A percentile compares a stretch with the other conserved stretches of the same genome.
Evolutionary conservation across 116 monocot species (phyloP).

Genomic region (Posidonia oceanica): DNA sequence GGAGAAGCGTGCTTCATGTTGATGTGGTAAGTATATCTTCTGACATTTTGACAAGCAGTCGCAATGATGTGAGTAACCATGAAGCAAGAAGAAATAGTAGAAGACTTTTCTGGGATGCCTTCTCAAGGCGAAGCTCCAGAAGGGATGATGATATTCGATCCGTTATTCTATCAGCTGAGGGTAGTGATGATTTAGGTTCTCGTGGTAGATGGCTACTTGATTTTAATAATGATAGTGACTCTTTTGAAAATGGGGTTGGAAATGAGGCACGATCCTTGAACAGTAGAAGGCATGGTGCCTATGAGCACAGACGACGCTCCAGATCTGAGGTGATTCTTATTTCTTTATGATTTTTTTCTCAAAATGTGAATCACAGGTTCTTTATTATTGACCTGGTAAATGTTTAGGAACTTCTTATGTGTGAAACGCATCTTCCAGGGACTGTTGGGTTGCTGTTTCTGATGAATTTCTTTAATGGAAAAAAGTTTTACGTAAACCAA

Average conservation of each 20-base stretch:
- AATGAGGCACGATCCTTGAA: slow-evolving; percentile 21
- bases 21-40: slow-evolving; percentile 55
- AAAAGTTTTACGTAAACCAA: no score
- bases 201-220: slow-evolving; percentile 53
- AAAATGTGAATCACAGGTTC: slow-evolving; percentile 16
- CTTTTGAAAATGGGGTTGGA: slow-evolving; percentile 27
- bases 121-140: slow-evolving; percentile 46
- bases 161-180: slow-evolving; percentile 19
- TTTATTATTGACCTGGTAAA: neutral
- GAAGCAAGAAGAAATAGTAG: slow-evolving; percentile 43
- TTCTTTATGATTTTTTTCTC: slow-evolving; percentile 18
- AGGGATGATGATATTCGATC: slow-evolving; percentile 18
- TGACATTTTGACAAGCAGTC: slow-evolving; percentile 14
- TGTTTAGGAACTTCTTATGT: neutral
- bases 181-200: slow-evolving; percentile 34
- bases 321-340: slow-evolving; percentile 49
- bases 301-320: slow-evolving; percentile 35
- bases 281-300: slow-evolving; percentile 26
- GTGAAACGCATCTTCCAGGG: neutral
- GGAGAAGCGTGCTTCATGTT: slow-evolving; percentile 38
- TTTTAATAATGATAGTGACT: slow-evolving; percentile 31
- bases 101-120: slow-evolving; percentile 58
- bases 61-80: slow-evolving; percentile 19
- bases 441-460: no score
- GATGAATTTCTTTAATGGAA: no score